Percentiles rank a stretch among this genome's conserved stretches.
phyloP scores from a whole-genome alignment of 306 rosid genomes.

The Casuarina cunninghamiana region DNA sequence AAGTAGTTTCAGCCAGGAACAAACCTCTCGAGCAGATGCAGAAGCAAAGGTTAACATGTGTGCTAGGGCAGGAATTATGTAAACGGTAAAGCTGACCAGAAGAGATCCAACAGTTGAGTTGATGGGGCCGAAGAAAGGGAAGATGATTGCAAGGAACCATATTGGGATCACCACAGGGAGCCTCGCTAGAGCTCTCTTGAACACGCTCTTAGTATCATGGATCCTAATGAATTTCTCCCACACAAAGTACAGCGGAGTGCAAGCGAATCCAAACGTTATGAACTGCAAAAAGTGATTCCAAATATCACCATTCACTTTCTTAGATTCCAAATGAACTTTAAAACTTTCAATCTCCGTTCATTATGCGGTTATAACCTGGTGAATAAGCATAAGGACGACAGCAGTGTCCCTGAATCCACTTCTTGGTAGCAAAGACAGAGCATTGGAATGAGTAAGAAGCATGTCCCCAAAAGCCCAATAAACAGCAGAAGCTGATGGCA shows the following conservation, averaged over 20 bases:
- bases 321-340: too few relatives aligned
- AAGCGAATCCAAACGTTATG: conserved; percentile 97
- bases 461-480: conserved; percentile 96
- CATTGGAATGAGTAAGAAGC: conserved; percentile 91
- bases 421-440: conserved; percentile 81
- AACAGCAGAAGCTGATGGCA: conserved; percentile 93
- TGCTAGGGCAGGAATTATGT: conserved; percentile 94
- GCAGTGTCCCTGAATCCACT: conserved; percentile 77
- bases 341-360: too few relatives aligned
- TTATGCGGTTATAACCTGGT: conserved; percentile 53
- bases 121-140: conserved; percentile 98
- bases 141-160: conserved; percentile 92
- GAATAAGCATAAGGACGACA: conserved; percentile 94
- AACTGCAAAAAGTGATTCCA: conserved; percentile 51
- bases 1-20: background rate
- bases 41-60: conserved; percentile 95
- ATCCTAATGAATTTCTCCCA: conserved; percentile 91
- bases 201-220: conserved; percentile 83
- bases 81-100: conserved; percentile 96
- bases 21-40: conserved; percentile 80
- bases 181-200: conserved; percentile 76
- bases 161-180: conserved; percentile 96
- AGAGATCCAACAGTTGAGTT: conserved; percentile 97
- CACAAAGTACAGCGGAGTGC: conserved; percentile 96
- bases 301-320: background rate